Conservation (phyloP, 495 filamentous ascomycete species). For the Pseudevernia furfuracea region DNA sequence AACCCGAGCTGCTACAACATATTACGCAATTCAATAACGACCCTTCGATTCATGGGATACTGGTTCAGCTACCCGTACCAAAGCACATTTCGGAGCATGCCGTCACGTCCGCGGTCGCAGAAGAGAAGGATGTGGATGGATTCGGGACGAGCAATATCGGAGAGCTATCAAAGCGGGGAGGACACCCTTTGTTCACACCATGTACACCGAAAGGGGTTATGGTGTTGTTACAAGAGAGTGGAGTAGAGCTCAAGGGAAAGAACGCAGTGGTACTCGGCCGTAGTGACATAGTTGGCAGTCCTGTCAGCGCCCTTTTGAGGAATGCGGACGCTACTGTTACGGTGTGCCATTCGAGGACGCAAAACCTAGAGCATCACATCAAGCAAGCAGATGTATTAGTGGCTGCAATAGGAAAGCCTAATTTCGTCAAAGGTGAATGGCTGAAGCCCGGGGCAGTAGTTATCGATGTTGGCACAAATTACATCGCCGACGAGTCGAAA, state of each 20-base stretch:
- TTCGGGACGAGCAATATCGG: slow-evolving; percentile 92
- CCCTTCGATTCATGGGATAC: slow-evolving; percentile 77
- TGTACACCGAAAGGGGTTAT: slow-evolving; percentile 98
- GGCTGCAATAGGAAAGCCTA: slow-evolving; percentile 80
- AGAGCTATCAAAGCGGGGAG: slow-evolving; percentile 89
- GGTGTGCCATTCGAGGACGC: slow-evolving; percentile 84
- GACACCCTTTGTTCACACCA: slow-evolving; percentile 76
- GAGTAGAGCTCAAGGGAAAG: slow-evolving; percentile 78
- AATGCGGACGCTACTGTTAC: slow-evolving; percentile 96
- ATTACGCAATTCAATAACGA: slow-evolving; percentile 82
- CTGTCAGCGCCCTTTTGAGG: slow-evolving; percentile 88
- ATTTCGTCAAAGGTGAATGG: slow-evolving; percentile 90
- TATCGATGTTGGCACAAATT: slow-evolving; percentile 97
- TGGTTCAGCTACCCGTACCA: slow-evolving; percentile 89
- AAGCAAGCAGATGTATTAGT: slow-evolving; percentile 85
- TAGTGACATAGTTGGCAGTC: slow-evolving; percentile 94
- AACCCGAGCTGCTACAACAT: slow-evolving; percentile 75
- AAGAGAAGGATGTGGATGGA: slow-evolving; percentile 96
- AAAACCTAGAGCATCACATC: slow-evolving; percentile 60
- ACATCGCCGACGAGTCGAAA: slow-evolving; percentile 83
- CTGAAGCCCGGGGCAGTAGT: slow-evolving; percentile 88
- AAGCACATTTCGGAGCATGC: slow-evolving; percentile 80
- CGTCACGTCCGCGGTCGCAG: slow-evolving; percentile 80
- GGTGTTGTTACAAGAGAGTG: slow-evolving; percentile 76
- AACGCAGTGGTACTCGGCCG: slow-evolving; percentile 90